phyloP scores from a whole-genome alignment of 2,329 filamentous ascomycete genomes.

The Fusarium sarcochroum region DNA sequence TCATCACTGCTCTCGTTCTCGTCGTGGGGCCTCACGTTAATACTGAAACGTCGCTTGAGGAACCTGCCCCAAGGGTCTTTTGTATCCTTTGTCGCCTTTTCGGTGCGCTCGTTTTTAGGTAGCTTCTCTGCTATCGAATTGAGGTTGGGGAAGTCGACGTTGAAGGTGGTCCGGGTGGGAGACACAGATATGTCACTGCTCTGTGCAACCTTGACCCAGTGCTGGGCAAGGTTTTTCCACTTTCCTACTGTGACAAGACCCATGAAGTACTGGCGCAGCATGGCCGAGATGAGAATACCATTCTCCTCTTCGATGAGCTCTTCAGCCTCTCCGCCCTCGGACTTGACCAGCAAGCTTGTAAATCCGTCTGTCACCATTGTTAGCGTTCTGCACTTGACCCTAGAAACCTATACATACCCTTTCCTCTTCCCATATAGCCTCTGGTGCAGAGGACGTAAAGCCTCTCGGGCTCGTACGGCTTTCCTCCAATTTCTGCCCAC shows the following conservation, averaged over 20 bases:
- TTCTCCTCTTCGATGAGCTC: constrained; percentile 89
- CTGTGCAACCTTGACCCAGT: constrained; percentile 77
- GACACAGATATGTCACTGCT: constrained; percentile 68
- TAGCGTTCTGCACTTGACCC: constrained; percentile 5
- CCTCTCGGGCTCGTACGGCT: constrained; percentile 72
- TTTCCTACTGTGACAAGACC: constrained; percentile 83
- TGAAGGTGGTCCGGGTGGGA: constrained; percentile 43
- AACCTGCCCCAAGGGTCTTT: constrained; percentile 56
- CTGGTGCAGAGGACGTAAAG: constrained; percentile 83
- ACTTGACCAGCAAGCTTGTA: constrained; percentile 78
- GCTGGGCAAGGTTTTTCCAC: constrained; percentile 80
- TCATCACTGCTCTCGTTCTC: constrained; percentile 61
- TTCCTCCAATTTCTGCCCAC: constrained; percentile 71
- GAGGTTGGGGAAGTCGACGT: constrained; percentile 41
- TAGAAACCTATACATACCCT: constrained; percentile 58
- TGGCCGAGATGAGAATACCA: constrained; percentile 86
- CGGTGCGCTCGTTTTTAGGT: constrained; percentile 38
- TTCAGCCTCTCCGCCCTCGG: constrained; percentile 81
- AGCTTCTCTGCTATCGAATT: constrained; percentile 42
- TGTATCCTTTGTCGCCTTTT: constrained; percentile 37
- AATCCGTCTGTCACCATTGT: constrained; percentile 75
- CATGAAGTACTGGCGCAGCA: constrained; percentile 93
- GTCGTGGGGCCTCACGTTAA: constrained; percentile 52
- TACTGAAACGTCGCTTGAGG: constrained; percentile 53
- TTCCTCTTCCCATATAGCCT: constrained; percentile 90